Evolutionary conservation across 331 rosid genomes (phyloP).

Genomic region (Rhamnella rubrinervis): DNA sequence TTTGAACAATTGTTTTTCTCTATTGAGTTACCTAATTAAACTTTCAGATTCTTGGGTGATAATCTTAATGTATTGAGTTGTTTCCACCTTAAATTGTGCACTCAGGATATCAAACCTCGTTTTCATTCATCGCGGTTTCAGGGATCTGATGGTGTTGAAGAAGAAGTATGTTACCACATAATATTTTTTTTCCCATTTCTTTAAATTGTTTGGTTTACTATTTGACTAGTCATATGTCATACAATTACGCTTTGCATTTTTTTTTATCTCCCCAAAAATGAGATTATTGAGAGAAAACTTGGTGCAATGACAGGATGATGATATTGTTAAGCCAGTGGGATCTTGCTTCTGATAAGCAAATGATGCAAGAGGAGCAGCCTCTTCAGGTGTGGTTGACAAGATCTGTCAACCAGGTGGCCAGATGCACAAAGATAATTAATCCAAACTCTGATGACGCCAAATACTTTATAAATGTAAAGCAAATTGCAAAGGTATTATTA

Average conservation of each 20-base stretch:
- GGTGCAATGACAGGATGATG: constrained; percentile 67
- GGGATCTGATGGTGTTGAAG: constrained; percentile 83
- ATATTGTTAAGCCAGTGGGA: constrained; percentile 99
- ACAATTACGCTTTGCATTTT: not conserved
- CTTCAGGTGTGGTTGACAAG: constrained; percentile 55
- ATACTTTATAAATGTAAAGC: constrained; percentile 86
- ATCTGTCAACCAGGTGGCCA: constrained; percentile 63
- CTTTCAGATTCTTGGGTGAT: constrained; percentile 3
- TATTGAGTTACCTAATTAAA: constrained; percentile 9
- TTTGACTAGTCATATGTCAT: constrained; percentile 11
- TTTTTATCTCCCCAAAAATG: not conserved
- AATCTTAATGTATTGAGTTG: constrained; percentile 1
- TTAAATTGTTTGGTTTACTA: constrained; percentile 26
- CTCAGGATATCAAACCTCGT: constrained; percentile 95
- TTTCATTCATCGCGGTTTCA: constrained; percentile 93
- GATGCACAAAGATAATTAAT: constrained; percentile 90
- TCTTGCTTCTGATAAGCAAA: constrained; percentile 95
- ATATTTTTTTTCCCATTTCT: constrained; percentile 28
- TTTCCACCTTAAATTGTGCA: constrained; percentile 14
- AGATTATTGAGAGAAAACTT: constrained; percentile 2
- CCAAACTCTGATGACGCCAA: constrained; percentile 97
- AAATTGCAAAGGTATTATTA: constrained; percentile 72
- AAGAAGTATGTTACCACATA: constrained; percentile 60
- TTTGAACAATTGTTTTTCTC: constrained; percentile 24
- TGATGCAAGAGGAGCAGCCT: constrained; percentile 99